Evolutionary conservation across 2,329 filamentous ascomycete genomes (phyloP), one percentile per base, ranked within the genome.

Genomic region (Ophiostoma populinum): DNA sequence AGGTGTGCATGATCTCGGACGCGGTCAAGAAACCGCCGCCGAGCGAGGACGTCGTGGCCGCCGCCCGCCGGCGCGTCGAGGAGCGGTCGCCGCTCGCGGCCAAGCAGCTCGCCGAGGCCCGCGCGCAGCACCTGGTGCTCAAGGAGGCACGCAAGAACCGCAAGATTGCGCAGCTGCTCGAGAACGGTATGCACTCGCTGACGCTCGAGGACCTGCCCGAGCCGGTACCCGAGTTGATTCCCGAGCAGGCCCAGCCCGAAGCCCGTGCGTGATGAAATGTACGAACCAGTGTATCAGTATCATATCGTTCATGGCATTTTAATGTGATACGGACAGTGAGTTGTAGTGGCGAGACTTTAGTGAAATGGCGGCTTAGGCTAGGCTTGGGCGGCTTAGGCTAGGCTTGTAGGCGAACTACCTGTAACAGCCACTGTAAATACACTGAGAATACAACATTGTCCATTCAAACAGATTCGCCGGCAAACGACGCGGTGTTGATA

Each of bases 1-100:
- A 80, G 44, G 59, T 86, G 38, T 80, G 98, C 41, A 75, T 76
- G 58, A 64, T 98, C 37, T 79, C 92, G 53, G 90, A 98, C 56
- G 80, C 90, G 11, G 70, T 90, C 54, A 92, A 92, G 68, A 90
- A 92, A 63, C 61, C 62, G 40, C 61, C 65, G 5, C 67, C 65
- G n/a, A 53, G 58, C 9, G 47, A 57, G 47, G 62, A 60, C 19
- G 61, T 64, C 45, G 55, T 65, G 11, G 57, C 63, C 41, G 61
- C 61, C 52, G 55, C 59, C 37, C 53, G 57, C 43, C 47, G 50
- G 46, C 44, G 54, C 40, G 43, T 65, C 44, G 42, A 61, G 36
- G 59, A 65, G 51, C 56, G 63, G 43, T 61, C 66, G 44, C 56
- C 57, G 1, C 55, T 61, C 18, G 56, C 59, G 16, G 61, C 59